Base-by-base conservation (phyloP, 352 stramenopile genomes). In the Blastocystis sp. region DNA sequence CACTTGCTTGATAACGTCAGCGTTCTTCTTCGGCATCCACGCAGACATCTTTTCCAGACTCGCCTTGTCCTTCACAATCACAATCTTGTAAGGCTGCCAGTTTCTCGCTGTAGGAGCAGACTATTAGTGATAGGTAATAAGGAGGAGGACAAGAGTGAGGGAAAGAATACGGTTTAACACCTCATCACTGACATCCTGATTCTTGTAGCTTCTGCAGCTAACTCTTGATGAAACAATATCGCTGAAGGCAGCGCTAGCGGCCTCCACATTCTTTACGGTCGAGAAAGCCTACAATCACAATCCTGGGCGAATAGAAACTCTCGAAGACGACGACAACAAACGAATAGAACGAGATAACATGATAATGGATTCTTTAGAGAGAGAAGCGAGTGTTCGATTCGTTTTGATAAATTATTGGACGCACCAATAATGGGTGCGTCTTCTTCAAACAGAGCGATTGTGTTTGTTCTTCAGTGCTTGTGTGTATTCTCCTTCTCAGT, bases 11-110 rank as follows among this genome's bases (percentile, higher is more conserved):
- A 88, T 71, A 1, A 88, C 78, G 5, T 88, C 41, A 17, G 10
- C 59, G 28, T 88, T 88, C 34, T 78, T 78, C 34, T 62, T 34
- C 10, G 67, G 64, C 78, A 88, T 88, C 41, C 4, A 14, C 38
- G 40, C 52, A 5, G 78, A 21, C 23, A 88, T 34, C 52, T 66
- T 88, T 4, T 76, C 78, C 3, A 10, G 10, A 34, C 60, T 67
- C 23, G n/a, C 7, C 9, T 34, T 78, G 0, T 88, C 78, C 34
- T 79, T 62, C 1, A 88, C 2, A 34, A 88, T 79, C 21, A 88
- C 78, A 88, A 88, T 88, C 43, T 88, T 88, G 48, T 88, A 88
- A 38, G 78, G 78, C 34, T 88, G 78, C 78, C 78, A 88, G 34
- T 88, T 88, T 23, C 56, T 28, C 19, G 78, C 78, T 4, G 78